phyloP scores from a whole-genome alignment of 306 rosid genomes.

The Corylus heterophylla region DNA sequence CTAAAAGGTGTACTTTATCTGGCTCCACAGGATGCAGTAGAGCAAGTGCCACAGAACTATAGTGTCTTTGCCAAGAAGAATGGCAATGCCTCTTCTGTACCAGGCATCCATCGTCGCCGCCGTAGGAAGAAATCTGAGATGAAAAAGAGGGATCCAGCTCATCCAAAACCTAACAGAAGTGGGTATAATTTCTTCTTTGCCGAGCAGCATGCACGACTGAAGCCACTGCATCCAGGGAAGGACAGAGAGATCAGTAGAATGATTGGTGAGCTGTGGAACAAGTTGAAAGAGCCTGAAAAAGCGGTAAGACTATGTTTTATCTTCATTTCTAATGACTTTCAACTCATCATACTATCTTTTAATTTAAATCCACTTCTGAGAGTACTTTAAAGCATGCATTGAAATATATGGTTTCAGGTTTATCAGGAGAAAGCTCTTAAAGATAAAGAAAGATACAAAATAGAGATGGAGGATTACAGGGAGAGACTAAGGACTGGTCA shows the following conservation, averaged over 20 bases:
- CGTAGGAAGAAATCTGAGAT: slow-evolving; percentile 84
- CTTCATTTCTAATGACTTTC: not conserved
- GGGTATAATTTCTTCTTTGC: slow-evolving; percentile 96
- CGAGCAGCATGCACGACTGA: slow-evolving; percentile 87
- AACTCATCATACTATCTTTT: not conserved
- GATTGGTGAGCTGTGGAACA: slow-evolving; percentile 95
- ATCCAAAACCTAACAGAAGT: slow-evolving; percentile 92
- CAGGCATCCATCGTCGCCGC: slow-evolving; percentile 62
- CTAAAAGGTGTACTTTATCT: slow-evolving; percentile 82
- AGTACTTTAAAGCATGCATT: not conserved
- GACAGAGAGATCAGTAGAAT: slow-evolving; percentile 89
- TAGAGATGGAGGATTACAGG: slow-evolving; percentile 82
- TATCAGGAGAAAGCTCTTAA: slow-evolving; percentile 85
- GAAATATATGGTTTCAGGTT: slow-evolving; percentile 44
- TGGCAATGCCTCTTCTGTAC: slow-evolving; percentile 34
- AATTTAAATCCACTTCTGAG: not conserved
- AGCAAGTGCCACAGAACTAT: slow-evolving; percentile 24
- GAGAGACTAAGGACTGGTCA: slow-evolving; percentile 57
- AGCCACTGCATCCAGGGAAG: slow-evolving; percentile 75
- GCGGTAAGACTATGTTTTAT: slow-evolving; percentile 38
- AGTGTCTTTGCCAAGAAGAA: slow-evolving; percentile 29
- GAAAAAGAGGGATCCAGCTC: slow-evolving; percentile 83
- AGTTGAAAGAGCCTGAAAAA: slow-evolving; percentile 59
- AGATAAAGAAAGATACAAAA: slow-evolving; percentile 80
- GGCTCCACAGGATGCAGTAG: slow-evolving; percentile 39